A percentile compares a stretch with the other conserved stretches of the same genome.
Evolutionary conservation across 345 rosid species (phyloP).

Genomic region (Durio zibethinus): DNA sequence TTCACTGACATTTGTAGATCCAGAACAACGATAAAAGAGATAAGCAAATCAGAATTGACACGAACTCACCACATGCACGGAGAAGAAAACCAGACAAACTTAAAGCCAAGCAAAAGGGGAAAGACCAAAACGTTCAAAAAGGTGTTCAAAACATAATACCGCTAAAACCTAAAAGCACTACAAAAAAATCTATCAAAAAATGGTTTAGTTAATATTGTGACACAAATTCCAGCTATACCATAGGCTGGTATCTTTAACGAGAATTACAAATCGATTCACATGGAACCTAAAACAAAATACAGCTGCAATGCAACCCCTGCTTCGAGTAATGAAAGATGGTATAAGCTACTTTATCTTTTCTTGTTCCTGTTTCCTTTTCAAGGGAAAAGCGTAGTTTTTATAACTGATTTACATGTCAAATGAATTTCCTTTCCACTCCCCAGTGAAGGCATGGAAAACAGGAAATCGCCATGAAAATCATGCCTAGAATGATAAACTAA

Average conservation of each 20-base stretch:
- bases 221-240: constrained; percentile 26
- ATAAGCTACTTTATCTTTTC: not conserved
- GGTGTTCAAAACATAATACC: not conserved
- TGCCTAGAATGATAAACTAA: not conserved
- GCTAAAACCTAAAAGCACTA: not conserved
- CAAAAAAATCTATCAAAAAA: constrained; percentile 13
- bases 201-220: constrained; percentile 18
- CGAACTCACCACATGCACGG: not conserved
- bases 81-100: constrained; percentile 10
- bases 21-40: not conserved
- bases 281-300: constrained; percentile 10
- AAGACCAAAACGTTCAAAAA: constrained; percentile 6
- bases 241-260: constrained; percentile 8
- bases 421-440: not conserved
- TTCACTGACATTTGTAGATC: not conserved
- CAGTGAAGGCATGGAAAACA: not conserved
- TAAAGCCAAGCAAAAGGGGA: not conserved
- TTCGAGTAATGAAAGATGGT: constrained; percentile 11
- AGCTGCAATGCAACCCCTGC: not conserved
- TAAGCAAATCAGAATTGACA: not conserved
- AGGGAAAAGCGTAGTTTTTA: not conserved
- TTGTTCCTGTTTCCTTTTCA: not conserved
- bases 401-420: not conserved
- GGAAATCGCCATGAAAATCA: not conserved
- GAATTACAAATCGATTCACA: constrained; percentile 10